Base-by-base conservation (phyloP, 495 filamentous ascomycete genomes). In the Coniosporium apollinis region DNA sequence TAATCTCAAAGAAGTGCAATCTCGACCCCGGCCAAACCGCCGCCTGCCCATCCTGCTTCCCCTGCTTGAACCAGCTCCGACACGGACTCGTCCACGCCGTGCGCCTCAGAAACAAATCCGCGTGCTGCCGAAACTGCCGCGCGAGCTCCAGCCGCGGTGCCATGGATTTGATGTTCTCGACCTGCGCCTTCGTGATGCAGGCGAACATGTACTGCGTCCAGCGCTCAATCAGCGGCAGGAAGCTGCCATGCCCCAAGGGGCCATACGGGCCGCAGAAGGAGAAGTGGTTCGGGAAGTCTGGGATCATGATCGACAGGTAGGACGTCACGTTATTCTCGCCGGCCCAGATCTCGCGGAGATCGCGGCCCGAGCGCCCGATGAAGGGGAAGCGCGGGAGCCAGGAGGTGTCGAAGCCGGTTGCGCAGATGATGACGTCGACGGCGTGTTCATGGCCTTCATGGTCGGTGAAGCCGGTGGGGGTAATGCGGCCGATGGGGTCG, bases 21-120 rank as follows among this genome's bases (percentile, higher is more conserved):
- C 61, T 44, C 5, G 38, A 45, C 4, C 61, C 61, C 5, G 61
- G 60, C 39, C 55, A 61, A 17, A 65, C 48, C 1, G 54, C 52
- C 19, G 51, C 46, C 31, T 54, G 47, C 0, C 58, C 58, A 34
- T 57, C 48, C 3, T 19, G 34, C 38, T 50, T 51, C 16, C 58
- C 58, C 24, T 52, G 43, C 49, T 65, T 65, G 47, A 63, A 62
- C 55, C 55, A 59, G 16, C 17, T 30, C 9, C 51, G 42, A 34
- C 55, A 59, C 7, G 49, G 39, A 9, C 34, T 42, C 2, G 54
- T 54, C 55, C 54, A 59, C 7, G 55, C 54, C 3, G 55, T 59
- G 29, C 55, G 50, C 33, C 57, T 40, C 17, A 59, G 44, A 43
- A 56, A 58, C 9, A 55, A 40, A 30, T 59, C 54, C 0, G 51